Evolutionary conservation across 2,329 filamentous ascomycete species (phyloP).

Genomic region (Penicillium polonicum): DNA sequence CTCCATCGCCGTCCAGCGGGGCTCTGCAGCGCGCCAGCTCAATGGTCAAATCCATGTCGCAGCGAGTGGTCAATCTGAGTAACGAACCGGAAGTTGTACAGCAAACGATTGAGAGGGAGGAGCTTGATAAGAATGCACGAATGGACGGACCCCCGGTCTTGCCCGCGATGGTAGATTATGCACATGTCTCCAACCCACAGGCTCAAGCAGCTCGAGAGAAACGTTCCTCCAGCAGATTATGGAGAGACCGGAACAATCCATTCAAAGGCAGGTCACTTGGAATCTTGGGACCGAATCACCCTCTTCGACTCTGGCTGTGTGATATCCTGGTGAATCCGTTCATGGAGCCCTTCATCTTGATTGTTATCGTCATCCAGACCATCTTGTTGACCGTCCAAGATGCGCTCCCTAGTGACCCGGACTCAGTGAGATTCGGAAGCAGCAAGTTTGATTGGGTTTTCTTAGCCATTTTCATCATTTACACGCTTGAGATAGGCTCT

Average conservation of each 20-base stretch:
- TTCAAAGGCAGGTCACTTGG: slow-evolving; percentile 83
- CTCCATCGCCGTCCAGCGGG: slow-evolving; percentile 59
- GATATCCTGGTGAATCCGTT: slow-evolving; percentile 81
- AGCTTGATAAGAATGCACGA: slow-evolving; percentile 52
- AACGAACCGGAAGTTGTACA: slow-evolving; percentile 85
- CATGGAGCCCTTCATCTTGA: slow-evolving; percentile 80
- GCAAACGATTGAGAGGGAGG: slow-evolving; percentile 62
- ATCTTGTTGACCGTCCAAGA: slow-evolving; percentile 85
- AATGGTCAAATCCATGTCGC: slow-evolving; percentile 83
- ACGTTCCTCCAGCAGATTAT: slow-evolving; percentile 41
- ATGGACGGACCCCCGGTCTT: slow-evolving; percentile 53
- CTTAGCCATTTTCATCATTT: slow-evolving; percentile 79
- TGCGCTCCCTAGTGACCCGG: slow-evolving; percentile 63
- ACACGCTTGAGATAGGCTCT: slow-evolving; percentile 79
- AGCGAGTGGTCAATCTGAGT: slow-evolving; percentile 95
- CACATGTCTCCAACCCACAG: slow-evolving; percentile 42
- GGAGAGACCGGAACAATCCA: slow-evolving; percentile 63
- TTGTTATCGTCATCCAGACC: slow-evolving; percentile 85
- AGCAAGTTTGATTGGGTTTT: slow-evolving; percentile 72
- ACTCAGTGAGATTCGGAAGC: slow-evolving; percentile 64
- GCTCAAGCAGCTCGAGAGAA: slow-evolving; percentile 40
- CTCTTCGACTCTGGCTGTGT: slow-evolving; percentile 71
- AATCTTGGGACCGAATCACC: slow-evolving; percentile 76
- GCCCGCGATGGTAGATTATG: slow-evolving; percentile 48
- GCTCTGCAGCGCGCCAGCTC: slow-evolving; percentile 70